A percentile compares a stretch with the other conserved stretches of the same genome.
These are phyloP conservation scores for Mycena olivaceomarginata DNA, from an alignment of 768 basidiomycete species.

Conservation along the genomic window DNA sequence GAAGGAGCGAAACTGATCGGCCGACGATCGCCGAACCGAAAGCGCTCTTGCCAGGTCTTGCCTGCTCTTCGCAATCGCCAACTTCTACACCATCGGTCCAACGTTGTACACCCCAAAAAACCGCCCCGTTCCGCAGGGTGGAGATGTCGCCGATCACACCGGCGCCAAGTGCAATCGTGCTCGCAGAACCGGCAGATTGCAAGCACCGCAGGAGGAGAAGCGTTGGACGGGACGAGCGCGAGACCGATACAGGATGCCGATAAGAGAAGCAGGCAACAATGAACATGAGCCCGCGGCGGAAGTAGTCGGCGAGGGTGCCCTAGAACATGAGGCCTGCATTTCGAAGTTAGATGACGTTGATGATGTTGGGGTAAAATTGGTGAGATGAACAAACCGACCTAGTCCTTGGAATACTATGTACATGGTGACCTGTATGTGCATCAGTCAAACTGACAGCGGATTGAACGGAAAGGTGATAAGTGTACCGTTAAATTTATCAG, in stretches of 20 bases:
- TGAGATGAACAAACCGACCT: conserved; percentile 57
- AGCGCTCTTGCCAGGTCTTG: too few species aligned
- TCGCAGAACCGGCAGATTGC: conserved; percentile 88
- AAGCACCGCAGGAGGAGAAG: conserved; percentile 85
- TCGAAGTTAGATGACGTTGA: neutral
- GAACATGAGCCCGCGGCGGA: conserved; percentile 79
- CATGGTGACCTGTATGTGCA: conserved; percentile 71
- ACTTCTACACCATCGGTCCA: conserved; percentile 83
- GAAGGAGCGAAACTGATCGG: too few species aligned
- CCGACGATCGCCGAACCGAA: too few species aligned
- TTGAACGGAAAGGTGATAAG: neutral
- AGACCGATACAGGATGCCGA: conserved; percentile 81
- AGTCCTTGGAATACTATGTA: conserved; percentile 84
- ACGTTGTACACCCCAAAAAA: conserved; percentile 78
- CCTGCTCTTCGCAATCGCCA: too few species aligned
- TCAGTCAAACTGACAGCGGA: neutral
- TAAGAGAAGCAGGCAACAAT: conserved; percentile 76
- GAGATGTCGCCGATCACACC: conserved; percentile 90
- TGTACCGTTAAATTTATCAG: conserved; percentile 85
- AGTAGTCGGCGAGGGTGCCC: conserved; percentile 81
- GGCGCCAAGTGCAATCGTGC: conserved; percentile 82
- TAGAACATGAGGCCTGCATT: conserved; percentile 71
- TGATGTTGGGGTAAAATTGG: neutral
- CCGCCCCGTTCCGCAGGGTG: conserved; percentile 83
- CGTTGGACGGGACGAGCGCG: conserved; percentile 60